Evolutionary conservation across 148 eudicot species (phyloP), one percentile per base, ranked within the genome.

Genomic region (Amaranthus hypochondriacus): DNA sequence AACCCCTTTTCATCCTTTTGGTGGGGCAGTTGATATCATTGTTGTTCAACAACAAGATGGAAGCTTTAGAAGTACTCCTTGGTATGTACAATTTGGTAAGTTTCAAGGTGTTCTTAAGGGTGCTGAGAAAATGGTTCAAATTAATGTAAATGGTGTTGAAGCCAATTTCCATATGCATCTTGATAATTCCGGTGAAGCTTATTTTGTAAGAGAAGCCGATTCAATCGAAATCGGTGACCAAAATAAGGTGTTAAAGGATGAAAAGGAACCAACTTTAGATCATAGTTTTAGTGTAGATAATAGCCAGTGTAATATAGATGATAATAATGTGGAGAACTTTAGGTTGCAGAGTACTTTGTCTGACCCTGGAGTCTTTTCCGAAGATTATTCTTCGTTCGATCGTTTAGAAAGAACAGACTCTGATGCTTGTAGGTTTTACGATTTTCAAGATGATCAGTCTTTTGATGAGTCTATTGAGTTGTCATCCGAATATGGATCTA

Each of bases 81-180:
- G 99, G 99, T 95, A 95, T 73, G 99, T 92, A 28, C 88, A 96
- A 51, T 95, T 95, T 72, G 99, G 99, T 69, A 95, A 95, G 71
- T 92, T 95, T 83, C 99, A 92, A 81, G 99, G 99, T 66, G 99
- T 95, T 71, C 80, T 95, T 42, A 95, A 95, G 82, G 96, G 99
- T 67, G 85, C 96, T 0, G 99, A 95, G 73, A 95, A 95, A 68
- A 62, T 90, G 42, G 99, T 95, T n/a, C 77, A 83, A 0, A 89
- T 95, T 28, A 86, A 85, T 63, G 99, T 95, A 56, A 92, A 95
- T 77, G 99, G 96, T 9, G 81, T 83, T 68, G 97, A 92, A 74
- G 89, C 99, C 50, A 70, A 90, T 79, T 95, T 95, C 64, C 90
- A 92, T 70, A 95, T 95, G 99, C 73, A 83, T 85, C 94, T 95